Evolutionary conservation across 805 yeast species (phyloP), one percentile per base, ranked within the genome.

Genomic region (Zygosaccharomyces gambellarensis): DNA sequence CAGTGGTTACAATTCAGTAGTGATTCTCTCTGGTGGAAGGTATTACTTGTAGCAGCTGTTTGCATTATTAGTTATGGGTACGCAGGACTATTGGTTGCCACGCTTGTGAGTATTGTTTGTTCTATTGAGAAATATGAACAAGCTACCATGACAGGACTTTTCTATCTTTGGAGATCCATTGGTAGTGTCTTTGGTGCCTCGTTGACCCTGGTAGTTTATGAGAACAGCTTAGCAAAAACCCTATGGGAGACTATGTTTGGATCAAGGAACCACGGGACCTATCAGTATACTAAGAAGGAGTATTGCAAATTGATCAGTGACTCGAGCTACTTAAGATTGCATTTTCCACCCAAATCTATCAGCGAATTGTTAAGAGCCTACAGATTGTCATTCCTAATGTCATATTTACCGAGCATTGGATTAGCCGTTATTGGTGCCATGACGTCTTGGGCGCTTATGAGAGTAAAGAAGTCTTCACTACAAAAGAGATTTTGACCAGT

Each of bases 21-120:
- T 2, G 43, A 48, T 3, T 52, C 61, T 5, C 17, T 52, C 23
- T 39, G 40, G 14, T 71, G 73, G 73, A 66, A 61, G 43, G n/a
- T 64, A 21, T 30, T 65, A 3, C 61, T 63, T 8, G 51, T 63
- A 3, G 14, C 64, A 3, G 55, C 68, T 36, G 57, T 71, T 1
- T 53, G 79, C 14, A 63, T 73, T 11, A 55, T 73, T 3, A 66
- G 78, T 4, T 77, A 80, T 10, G 80, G 82, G 2, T 68, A 75
- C 49, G 78, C 82, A 0, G 78, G 77, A 56, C 62, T 85, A 1
- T 67, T 79, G 8, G 77, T 82, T 59, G 67, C 85, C 39, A 83
- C 88, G 0, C 75, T 82, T 34, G 83, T 86, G 0, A 63, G 75
- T 45, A 75, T 73, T 32, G 76, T 76, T 12, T 76, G 71, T 43